Conservation (phyloP, 176 grass and related monocot genomes). For the Thinopyrum elongatum region DNA sequence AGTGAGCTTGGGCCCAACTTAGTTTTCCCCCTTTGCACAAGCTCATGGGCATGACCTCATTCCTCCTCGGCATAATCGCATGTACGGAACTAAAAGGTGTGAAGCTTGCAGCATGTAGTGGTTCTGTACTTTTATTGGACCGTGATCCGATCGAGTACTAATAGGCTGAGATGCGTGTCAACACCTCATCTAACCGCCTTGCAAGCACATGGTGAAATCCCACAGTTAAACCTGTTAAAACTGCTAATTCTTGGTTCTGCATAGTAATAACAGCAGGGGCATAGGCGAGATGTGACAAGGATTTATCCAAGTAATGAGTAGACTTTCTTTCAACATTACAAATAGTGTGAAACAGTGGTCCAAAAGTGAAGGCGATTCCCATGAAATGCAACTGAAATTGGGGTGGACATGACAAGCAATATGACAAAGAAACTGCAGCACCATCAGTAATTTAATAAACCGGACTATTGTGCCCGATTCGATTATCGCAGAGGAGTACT, state of each 20-base stretch:
- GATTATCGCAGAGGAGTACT: not conserved
- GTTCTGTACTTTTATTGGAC: not conserved
- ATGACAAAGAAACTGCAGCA: not conserved
- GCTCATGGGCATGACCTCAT: not conserved
- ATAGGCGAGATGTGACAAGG: not conserved
- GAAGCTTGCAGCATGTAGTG: not conserved
- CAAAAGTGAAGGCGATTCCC: not conserved
- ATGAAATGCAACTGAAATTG: conserved; percentile 1
- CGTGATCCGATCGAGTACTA: not conserved
- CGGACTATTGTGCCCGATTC: not conserved
- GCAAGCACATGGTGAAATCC: not conserved
- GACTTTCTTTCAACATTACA: not conserved
- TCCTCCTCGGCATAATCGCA: not conserved
- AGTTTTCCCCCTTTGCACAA: not conserved
- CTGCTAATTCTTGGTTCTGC: not conserved
- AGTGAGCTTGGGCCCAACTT: not conserved
- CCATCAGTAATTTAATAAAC: not conserved
- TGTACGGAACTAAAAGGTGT: not conserved
- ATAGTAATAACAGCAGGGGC: not conserved
- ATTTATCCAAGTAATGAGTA: not conserved
- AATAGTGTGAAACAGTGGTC: not conserved
- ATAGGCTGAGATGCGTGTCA: not conserved
- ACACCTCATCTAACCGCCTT: no score
- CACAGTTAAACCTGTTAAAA: not conserved
- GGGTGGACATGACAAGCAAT: not conserved